A percentile compares a stretch with the other conserved stretches of the same genome.
Conservation (phyloP, 2,329 filamentous ascomycete species). For the Calonectria hawksworthii region DNA sequence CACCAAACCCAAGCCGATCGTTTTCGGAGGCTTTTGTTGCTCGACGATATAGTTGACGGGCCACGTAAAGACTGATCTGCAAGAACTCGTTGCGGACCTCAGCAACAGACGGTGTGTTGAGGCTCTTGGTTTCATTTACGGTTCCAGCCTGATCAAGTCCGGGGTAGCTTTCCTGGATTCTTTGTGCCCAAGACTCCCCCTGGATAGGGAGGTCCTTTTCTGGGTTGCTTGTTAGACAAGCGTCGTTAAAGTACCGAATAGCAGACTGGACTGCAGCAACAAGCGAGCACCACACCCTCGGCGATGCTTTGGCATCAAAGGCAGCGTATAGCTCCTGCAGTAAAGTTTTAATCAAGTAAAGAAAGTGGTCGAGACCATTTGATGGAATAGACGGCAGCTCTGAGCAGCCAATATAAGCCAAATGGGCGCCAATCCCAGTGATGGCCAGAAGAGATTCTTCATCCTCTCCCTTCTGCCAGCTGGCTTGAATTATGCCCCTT, state of each 20-base stretch:
- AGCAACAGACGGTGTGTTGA: conserved; percentile 31
- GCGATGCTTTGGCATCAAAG: conserved; percentile 49
- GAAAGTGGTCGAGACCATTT: conserved; percentile 55
- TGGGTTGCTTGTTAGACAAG: conserved; percentile 49
- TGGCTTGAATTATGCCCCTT: conserved; percentile 43
- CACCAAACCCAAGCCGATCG: conserved; percentile 48
- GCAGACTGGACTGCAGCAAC: conserved; percentile 53
- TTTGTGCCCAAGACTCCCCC: conserved; percentile 43
- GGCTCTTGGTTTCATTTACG: not conserved
- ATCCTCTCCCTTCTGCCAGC: conserved; percentile 35
- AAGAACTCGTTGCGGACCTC: conserved; percentile 55
- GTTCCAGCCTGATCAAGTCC: conserved; percentile 39
- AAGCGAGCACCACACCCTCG: conserved; percentile 55
- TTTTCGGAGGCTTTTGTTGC: conserved; percentile 49
- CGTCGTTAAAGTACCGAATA: conserved; percentile 57
- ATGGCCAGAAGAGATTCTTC: conserved; percentile 46
- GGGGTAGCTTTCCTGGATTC: conserved; percentile 47
- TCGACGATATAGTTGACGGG: conserved; percentile 57
- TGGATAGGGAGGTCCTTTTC: conserved; percentile 37
- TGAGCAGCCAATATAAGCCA: conserved; percentile 66
- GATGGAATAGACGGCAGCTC: conserved; percentile 47
- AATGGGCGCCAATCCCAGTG: conserved; percentile 55
- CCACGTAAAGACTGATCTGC: conserved; percentile 54
- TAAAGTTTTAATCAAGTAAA: conserved; percentile 55
- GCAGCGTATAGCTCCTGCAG: conserved; percentile 52